Conservation (phyloP, 2,329 filamentous ascomycete species). For the Rhynchosporium secalis region DNA sequence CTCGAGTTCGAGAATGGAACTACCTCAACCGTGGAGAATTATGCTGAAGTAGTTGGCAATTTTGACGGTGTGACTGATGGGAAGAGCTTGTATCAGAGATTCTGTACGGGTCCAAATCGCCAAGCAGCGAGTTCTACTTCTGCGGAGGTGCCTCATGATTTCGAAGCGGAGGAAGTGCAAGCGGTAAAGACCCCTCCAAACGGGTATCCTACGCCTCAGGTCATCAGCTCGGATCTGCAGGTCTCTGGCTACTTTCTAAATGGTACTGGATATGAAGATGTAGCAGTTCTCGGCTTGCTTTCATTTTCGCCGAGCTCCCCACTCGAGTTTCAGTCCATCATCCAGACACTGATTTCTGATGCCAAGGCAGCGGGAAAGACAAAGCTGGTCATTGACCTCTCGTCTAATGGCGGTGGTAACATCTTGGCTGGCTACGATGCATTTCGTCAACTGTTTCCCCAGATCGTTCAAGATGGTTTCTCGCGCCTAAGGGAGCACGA, state of each 20-base stretch:
- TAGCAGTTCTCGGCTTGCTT: slow-evolving; percentile 33
- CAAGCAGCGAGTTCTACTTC: neutral
- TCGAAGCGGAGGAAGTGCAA: neutral
- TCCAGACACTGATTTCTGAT: slow-evolving; percentile 45
- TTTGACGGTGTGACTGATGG: slow-evolving; percentile 32
- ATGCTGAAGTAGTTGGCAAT: slow-evolving; percentile 39
- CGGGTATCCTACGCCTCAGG: slow-evolving; percentile 33
- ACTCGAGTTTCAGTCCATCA: slow-evolving; percentile 32
- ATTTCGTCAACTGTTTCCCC: slow-evolving; percentile 46
- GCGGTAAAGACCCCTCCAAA: slow-evolving; percentile 16
- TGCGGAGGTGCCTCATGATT: slow-evolving; percentile 20
- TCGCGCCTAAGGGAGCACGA: slow-evolving; percentile 31
- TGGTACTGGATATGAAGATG: slow-evolving; percentile 28
- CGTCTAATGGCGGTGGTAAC: slow-evolving; percentile 58
- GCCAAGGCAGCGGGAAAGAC: slow-evolving; percentile 50
- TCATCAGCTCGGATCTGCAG: slow-evolving; percentile 30
- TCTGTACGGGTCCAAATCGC: slow-evolving; percentile 32
- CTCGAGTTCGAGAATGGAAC: slow-evolving; percentile 44
- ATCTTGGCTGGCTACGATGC: slow-evolving; percentile 49
- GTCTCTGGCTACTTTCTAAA: slow-evolving; percentile 36
- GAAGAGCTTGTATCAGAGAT: slow-evolving; percentile 30
- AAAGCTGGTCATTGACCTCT: slow-evolving; percentile 63
- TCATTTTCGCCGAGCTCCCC: slow-evolving; percentile 29
- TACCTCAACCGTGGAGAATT: slow-evolving; percentile 37
- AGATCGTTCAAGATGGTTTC: slow-evolving; percentile 33